Evolutionary conservation across 2,329 filamentous ascomycete genomes (phyloP).

Genomic region (Penicillium sp.): DNA sequence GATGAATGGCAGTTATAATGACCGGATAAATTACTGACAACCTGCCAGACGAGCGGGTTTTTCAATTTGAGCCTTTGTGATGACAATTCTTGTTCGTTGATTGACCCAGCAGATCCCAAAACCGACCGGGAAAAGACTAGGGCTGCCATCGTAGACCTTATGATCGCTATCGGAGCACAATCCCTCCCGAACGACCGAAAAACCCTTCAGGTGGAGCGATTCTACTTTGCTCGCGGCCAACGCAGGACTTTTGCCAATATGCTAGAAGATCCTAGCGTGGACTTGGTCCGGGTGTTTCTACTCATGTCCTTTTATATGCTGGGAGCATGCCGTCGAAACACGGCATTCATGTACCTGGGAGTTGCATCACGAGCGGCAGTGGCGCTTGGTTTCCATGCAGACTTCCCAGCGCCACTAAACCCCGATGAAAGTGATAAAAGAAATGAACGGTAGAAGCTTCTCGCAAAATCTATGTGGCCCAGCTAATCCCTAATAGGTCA

Average conservation of each 20-base stretch:
- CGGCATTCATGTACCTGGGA: conserved; percentile 63
- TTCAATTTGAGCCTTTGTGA: conserved; percentile 36
- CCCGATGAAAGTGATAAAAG: conserved; percentile 18
- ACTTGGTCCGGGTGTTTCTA: conserved; percentile 53
- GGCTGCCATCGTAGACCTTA: conserved; percentile 42
- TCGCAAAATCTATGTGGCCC: conserved; percentile 1
- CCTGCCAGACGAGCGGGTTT: conserved; percentile 41
- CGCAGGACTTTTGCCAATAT: conserved; percentile 50
- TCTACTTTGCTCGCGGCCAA: conserved; percentile 51
- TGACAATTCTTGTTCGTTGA: conserved; percentile 19
- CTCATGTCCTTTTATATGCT: conserved; percentile 61
- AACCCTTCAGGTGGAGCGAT: conserved; percentile 33
- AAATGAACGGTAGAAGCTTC: conserved; percentile 18
- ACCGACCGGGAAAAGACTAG: conserved; percentile 24
- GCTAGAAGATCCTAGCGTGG: conserved; percentile 54
- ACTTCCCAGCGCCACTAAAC: conserved; percentile 13
- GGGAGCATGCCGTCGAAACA: conserved; percentile 57
- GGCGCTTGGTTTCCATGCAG: conserved; percentile 54
- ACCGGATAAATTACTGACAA: background rate
- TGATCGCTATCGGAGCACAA: conserved; percentile 55
- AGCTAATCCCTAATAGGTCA: conserved; percentile 30
- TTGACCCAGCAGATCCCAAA: conserved; percentile 11
- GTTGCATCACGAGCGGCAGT: conserved; percentile 58
- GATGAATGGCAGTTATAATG: conserved; percentile 1
- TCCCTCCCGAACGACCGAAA: conserved; percentile 35